Base-by-base conservation (phyloP, 139 green algal genomes). In the Axilococcus clingmanii region DNA sequence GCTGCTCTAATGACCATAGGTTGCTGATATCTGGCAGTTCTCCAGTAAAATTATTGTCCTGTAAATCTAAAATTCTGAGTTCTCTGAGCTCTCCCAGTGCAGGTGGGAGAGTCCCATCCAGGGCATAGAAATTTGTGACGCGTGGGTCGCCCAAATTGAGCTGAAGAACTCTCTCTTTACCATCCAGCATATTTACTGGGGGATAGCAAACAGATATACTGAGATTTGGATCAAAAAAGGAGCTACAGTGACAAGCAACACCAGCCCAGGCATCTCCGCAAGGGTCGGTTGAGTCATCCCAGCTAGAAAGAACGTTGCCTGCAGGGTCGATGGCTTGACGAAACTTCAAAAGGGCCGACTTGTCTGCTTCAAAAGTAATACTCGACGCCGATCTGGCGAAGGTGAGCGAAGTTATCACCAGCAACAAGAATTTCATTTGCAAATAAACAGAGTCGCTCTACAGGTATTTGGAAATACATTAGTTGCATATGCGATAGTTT, bases 291-390 rank as follows among this genome's bases (percentile, higher is more conserved):
- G 42, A 33, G 4, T 40, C 50, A 36, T 9, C 31, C 70, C 70
- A 78, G 4, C 24, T 34, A 7, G n/a, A 7, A 35, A 76, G 40
- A 36, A 78, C 44, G 9, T 31, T 40, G 9, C 46, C 48, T 20
- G 48, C 41, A 43, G 24, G 16, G 22, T 48, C 55, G 28, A 75
- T 34, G 3, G 29, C 48, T 4, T 28, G 20, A 40, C 72, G 72
- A 36, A 78, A 78, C 1, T 40, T 44, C 37, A 78, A 52, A 23
- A 78, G 63, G 14, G 70, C 70, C 16, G 17, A 14, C 50, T 78
- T 78, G 55, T 78, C 70, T 11, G 9, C 19, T 14, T 8, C 5
- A 12, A 12, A 6, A 37, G 48, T 57, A 8, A 37, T 20, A 14
- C 27, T 28, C 24, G 41, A 24, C 8, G 48, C 48, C 12, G 24